phyloP scores from a whole-genome alignment of 2,329 filamentous ascomycete genomes.

The Penicillium verrucosum region DNA sequence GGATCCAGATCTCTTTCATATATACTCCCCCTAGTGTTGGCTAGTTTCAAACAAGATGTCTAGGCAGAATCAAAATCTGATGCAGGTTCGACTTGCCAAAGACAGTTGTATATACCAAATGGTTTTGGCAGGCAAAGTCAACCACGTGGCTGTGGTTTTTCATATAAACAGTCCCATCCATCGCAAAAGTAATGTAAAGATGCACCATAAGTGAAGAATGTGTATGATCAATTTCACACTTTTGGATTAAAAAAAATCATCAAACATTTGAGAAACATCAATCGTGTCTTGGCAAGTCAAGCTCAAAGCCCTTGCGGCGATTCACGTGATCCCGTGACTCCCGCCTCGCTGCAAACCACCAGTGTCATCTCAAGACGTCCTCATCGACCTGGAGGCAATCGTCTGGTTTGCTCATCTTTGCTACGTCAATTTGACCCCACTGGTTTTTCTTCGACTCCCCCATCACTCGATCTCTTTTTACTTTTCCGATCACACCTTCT shows the following conservation, averaged over 20 bases:
- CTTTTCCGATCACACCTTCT: constrained; percentile 9
- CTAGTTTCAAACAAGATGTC: not conserved
- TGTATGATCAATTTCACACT: not conserved
- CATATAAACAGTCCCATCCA: not conserved
- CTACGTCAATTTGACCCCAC: constrained; percentile 14
- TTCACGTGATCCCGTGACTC: constrained; percentile 24
- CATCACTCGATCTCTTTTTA: not conserved
- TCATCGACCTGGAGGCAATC: constrained; percentile 17
- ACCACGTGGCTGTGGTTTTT: not conserved
- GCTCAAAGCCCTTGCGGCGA: constrained; percentile 9
- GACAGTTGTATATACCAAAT: not conserved
- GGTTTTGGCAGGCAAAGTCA: not conserved
- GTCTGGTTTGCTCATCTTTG: constrained; percentile 20
- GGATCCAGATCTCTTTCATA: not conserved
- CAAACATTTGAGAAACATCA: not conserved
- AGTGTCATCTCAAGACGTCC: constrained; percentile 27
- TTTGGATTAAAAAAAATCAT: not conserved
- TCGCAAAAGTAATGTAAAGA: not conserved
- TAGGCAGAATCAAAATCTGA: not conserved
- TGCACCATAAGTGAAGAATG: not conserved
- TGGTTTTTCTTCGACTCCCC: constrained; percentile 8
- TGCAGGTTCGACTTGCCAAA: not conserved
- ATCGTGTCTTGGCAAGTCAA: constrained; percentile 4
- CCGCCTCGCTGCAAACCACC: constrained; percentile 43
- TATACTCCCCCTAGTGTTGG: not conserved